A percentile compares a stretch with the other conserved stretches of the same genome.
These are phyloP conservation scores for Fusarium brevicatenulatum DNA, from an alignment of 2,329 filamentous ascomycete genomes.

Conservation along the genomic window DNA sequence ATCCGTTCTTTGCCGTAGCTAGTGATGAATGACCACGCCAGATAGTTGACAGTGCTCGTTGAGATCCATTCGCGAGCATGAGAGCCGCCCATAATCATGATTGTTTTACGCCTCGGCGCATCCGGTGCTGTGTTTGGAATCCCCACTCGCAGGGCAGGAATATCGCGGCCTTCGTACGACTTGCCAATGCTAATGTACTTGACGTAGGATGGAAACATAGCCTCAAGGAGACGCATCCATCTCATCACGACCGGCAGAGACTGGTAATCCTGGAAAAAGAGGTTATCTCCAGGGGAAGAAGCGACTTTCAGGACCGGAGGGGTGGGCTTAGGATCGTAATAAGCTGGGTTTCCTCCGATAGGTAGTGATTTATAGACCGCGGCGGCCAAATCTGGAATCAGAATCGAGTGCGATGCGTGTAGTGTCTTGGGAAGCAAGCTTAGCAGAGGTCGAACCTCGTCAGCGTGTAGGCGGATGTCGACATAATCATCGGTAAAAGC, in stretches of 20 bases:
- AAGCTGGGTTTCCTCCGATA: slow-evolving; percentile 28
- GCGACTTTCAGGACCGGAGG: slow-evolving; percentile 46
- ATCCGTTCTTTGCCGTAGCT: slow-evolving; percentile 77
- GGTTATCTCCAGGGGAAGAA: slow-evolving; percentile 65
- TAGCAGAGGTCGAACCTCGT: slow-evolving; percentile 81
- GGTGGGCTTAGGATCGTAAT: slow-evolving; percentile 41
- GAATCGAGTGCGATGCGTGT: slow-evolving; percentile 73
- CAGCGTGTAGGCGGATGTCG: slow-evolving; percentile 81
- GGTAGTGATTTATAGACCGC: slow-evolving; percentile 71
- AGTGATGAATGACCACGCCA: slow-evolving; percentile 89
- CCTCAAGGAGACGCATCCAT: slow-evolving; percentile 91
- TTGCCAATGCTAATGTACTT: slow-evolving; percentile 79
- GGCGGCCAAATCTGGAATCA: slow-evolving; percentile 83
- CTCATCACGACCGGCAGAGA: slow-evolving; percentile 82
- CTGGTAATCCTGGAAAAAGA: slow-evolving; percentile 95
- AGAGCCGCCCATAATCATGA: slow-evolving; percentile 85
- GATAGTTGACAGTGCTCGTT: slow-evolving; percentile 87
- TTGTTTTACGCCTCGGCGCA: slow-evolving; percentile 71
- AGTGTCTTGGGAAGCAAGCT: slow-evolving; percentile 80
- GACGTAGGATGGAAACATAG: slow-evolving; percentile 88
- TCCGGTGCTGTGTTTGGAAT: slow-evolving; percentile 58
- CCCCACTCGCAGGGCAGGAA: slow-evolving; percentile 82
- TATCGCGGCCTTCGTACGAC: slow-evolving; percentile 89
- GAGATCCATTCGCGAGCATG: slow-evolving; percentile 98
- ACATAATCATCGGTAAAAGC: slow-evolving; percentile 83